phyloP scores from a whole-genome alignment of 306 rosid genomes.

The Dicorynia guianensis region DNA sequence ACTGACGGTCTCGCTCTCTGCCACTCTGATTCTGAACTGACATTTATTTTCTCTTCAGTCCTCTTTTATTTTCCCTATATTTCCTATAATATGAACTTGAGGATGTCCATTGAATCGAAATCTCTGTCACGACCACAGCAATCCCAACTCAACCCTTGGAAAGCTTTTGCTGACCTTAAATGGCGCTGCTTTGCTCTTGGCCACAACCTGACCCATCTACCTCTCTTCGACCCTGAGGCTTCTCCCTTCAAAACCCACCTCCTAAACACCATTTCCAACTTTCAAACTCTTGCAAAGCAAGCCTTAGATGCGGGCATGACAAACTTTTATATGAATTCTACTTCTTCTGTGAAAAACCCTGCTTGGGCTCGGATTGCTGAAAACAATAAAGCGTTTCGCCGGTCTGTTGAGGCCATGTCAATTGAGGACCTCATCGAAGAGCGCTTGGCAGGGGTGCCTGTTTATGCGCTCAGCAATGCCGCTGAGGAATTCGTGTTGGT shows the following conservation, averaged over 20 bases:
- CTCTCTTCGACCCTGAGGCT: conserved; percentile 44
- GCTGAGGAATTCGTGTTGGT: conserved; percentile 68
- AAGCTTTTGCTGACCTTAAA: conserved; percentile 50
- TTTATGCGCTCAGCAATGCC: conserved; percentile 66
- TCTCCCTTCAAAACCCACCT: conserved; percentile 51
- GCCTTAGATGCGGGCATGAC: conserved; percentile 36
- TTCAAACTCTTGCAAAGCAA: conserved; percentile 47
- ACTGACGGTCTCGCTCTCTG: no score
- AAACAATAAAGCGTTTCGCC: conserved; percentile 1
- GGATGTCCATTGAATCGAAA: conserved; percentile 32
- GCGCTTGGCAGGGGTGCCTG: conserved; percentile 68
- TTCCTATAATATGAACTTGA: conserved; percentile 46
- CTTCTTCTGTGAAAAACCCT: conserved; percentile 36
- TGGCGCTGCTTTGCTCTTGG: conserved; percentile 51
- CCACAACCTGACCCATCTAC: conserved; percentile 41
- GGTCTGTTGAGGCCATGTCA: conserved; percentile 37
- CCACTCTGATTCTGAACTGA: background rate
- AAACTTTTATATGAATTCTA: conserved; percentile 6
- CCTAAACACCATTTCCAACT: conserved; percentile 47
- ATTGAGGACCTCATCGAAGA: conserved; percentile 64
- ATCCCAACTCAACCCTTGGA: conserved; percentile 45
- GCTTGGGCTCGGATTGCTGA: conserved; percentile 56
- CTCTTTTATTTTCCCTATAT: background rate
- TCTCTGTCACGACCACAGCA: conserved; percentile 37
- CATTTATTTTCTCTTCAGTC: background rate